phyloP scores from a whole-genome alignment of 495 filamentous ascomycete genomes.

The Daldinia loculata region DNA sequence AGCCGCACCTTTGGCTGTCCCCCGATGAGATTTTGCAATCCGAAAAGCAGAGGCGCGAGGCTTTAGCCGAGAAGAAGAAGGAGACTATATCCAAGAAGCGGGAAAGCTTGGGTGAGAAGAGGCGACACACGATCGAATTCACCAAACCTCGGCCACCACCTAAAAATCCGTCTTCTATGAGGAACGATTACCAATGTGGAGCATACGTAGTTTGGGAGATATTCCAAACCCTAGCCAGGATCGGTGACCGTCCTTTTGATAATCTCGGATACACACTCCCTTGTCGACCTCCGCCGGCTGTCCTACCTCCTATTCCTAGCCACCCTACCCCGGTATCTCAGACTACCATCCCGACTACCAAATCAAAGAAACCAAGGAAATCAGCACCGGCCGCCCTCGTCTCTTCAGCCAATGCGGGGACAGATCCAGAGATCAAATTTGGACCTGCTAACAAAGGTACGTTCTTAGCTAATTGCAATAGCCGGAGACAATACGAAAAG shows the following conservation, averaged over 20 bases:
- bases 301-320: constrained; percentile 44
- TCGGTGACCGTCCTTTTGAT: constrained; percentile 44
- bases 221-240: constrained; percentile 44
- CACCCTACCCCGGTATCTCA: constrained; percentile 8
- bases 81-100: constrained; percentile 40
- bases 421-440: constrained; percentile 6
- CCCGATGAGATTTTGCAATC: constrained; percentile 49
- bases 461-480: constrained; percentile 18
- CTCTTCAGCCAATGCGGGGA: background rate
- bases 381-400: constrained; percentile 37
- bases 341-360: constrained; percentile 21
- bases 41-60: constrained; percentile 47
- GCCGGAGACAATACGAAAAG: constrained; percentile 36
- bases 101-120: constrained; percentile 42
- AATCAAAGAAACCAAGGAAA: constrained; percentile 44
- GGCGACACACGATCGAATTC: constrained; percentile 29
- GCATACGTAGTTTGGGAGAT: constrained; percentile 48
- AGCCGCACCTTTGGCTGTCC: constrained; percentile 65
- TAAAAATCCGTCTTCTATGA: constrained; percentile 46
- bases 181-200: constrained; percentile 47
- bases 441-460: constrained; percentile 20
- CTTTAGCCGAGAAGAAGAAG: constrained; percentile 44
- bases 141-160: constrained; percentile 42
- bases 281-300: constrained; percentile 14
- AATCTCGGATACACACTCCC: constrained; percentile 41